These are phyloP conservation scores for Nicotiana paniculata DNA, from an alignment of 257 asterid genomes.

Conservation along the genomic window DNA sequence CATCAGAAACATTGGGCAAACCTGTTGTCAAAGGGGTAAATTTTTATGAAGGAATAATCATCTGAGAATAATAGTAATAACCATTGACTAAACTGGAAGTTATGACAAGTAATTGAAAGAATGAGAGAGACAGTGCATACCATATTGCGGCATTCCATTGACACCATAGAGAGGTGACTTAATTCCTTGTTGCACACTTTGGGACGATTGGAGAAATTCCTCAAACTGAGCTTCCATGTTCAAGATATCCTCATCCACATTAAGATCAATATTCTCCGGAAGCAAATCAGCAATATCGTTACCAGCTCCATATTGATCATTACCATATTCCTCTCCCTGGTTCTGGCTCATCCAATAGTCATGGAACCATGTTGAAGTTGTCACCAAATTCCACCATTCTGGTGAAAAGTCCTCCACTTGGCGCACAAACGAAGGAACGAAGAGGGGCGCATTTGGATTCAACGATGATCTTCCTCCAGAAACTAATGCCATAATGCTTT, in stretches of 20 bases:
- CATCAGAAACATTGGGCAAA: conserved; percentile 28
- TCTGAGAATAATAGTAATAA: not conserved
- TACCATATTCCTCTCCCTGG: conserved; percentile 46
- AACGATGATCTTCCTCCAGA: conserved; percentile 67
- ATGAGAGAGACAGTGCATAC: conserved; percentile 13
- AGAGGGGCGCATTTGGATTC: conserved; percentile 82
- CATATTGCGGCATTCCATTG: conserved; percentile 30
- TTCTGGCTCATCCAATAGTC: conserved; percentile 79
- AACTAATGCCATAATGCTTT: conserved; percentile 59
- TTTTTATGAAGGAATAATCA: not conserved
- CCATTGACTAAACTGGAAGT: not conserved
- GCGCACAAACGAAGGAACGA: conserved; percentile 69
- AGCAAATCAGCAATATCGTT: conserved; percentile 38
- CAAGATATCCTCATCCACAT: conserved; percentile 71
- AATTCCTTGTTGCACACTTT: conserved; percentile 25
- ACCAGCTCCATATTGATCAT: conserved; percentile 21
- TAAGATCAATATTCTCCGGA: conserved; percentile 75
- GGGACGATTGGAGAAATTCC: conserved; percentile 66
- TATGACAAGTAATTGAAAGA: not conserved
- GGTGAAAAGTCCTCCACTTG: conserved; percentile 95
- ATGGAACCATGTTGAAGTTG: conserved; percentile 73
- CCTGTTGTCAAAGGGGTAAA: conserved; percentile 18
- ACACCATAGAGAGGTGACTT: conserved; percentile 15
- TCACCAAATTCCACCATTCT: conserved; percentile 88
- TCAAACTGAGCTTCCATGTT: conserved; percentile 85